These are phyloP conservation scores for Dryas integrifolia DNA, from an alignment of 331 rosid species.

Conservation along the genomic window DNA sequence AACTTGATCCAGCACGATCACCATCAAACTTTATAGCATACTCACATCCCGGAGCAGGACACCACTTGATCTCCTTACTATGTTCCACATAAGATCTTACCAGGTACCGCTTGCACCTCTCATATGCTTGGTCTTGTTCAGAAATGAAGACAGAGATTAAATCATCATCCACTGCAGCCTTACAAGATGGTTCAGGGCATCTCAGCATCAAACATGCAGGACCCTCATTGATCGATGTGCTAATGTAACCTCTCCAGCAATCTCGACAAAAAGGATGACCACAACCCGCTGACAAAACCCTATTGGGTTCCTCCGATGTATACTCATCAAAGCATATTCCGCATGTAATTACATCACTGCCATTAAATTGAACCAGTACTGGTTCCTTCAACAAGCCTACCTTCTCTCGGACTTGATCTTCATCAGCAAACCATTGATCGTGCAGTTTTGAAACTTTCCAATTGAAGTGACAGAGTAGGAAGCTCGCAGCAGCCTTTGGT, in stretches of 20 bases:
- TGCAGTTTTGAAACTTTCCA: background rate
- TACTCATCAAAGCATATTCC: background rate
- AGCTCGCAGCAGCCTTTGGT: background rate
- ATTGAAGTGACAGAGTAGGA: background rate
- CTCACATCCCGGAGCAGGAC: slow-evolving; percentile 12
- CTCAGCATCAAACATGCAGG: background rate
- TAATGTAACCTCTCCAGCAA: slow-evolving; percentile 3
- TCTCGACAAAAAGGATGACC: slow-evolving; percentile 1
- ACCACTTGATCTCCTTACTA: slow-evolving; percentile 4
- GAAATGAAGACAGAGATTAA: background rate
- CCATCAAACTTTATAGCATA: background rate
- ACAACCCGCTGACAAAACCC: background rate
- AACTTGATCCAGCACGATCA: background rate
- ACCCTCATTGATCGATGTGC: background rate
- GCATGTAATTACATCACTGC: background rate
- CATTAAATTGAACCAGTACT: background rate
- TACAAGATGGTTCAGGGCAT: slow-evolving; percentile 2
- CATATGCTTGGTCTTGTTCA: background rate
- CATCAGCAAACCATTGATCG: slow-evolving; percentile 1
- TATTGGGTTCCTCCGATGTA: too few relatives aligned
- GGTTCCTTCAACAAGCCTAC: background rate
- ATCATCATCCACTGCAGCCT: background rate
- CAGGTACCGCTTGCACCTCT: background rate
- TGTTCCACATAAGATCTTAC: background rate
- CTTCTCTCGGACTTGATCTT: background rate